A percentile compares a stretch with the other conserved stretches of the same genome.
phyloP scores from a whole-genome alignment of 345 rosid species.

The Passiflora organensis region DNA sequence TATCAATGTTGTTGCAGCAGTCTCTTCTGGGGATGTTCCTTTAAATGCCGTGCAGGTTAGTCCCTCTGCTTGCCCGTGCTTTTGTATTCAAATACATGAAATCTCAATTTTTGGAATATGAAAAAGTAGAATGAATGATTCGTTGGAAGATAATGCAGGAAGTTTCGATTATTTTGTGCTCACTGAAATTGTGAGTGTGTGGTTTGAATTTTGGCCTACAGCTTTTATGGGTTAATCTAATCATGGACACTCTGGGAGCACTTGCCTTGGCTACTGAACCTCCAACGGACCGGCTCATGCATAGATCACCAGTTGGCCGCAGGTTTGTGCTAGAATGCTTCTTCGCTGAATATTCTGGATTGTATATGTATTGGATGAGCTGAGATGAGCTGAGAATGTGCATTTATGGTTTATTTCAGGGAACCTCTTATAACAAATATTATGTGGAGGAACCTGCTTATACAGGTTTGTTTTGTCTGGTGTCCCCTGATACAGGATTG shows the following conservation, averaged over 20 bases:
- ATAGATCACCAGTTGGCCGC: constrained; percentile 86
- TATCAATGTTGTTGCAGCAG: constrained; percentile 86
- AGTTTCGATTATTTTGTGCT: background rate
- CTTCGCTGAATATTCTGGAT: no score
- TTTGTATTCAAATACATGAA: no score
- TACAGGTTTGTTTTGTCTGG: constrained; percentile 52
- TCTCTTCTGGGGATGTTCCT: constrained; percentile 88
- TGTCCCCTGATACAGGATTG: background rate
- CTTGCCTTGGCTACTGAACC: constrained; percentile 99
- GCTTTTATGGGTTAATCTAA: constrained; percentile 97
- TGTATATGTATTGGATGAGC: no score
- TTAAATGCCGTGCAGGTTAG: constrained; percentile 86
- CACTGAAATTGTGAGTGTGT: background rate
- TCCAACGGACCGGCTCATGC: constrained; percentile 96
- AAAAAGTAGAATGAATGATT: no score
- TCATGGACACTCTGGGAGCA: constrained; percentile 99
- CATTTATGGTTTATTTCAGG: constrained; percentile 36
- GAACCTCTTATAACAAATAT: constrained; percentile 94
- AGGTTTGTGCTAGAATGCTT: constrained; percentile 43
- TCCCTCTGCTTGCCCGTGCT: constrained; percentile 9
- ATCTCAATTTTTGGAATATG: no score
- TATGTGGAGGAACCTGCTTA: constrained; percentile 93
- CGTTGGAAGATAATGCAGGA: no score
- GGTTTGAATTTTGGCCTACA: constrained; percentile 30
- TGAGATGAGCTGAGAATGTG: constrained; percentile 6